A percentile compares a stretch with the other conserved stretches of the same genome.
These are phyloP conservation scores for Pyracantha coccinea DNA, from an alignment of 331 rosid species.

Conservation along the genomic window DNA sequence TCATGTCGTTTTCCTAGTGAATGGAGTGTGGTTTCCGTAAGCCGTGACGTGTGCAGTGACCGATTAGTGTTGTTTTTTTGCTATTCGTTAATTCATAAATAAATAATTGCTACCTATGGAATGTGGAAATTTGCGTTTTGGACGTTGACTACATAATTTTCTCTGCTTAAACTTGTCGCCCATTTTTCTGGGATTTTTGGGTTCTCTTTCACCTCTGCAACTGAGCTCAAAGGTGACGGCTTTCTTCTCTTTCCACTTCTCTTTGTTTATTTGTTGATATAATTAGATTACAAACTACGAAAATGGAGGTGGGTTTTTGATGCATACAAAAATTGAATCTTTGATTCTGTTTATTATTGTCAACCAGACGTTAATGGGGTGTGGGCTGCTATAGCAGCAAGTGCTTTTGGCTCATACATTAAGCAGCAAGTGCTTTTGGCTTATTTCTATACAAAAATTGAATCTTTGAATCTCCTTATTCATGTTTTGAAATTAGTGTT, in stretches of 20 bases:
- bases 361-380: too few relatives aligned
- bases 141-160: background rate
- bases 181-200: background rate
- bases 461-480: too few relatives aligned
- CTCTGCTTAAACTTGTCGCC: background rate
- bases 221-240: background rate
- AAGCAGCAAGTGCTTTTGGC: too few relatives aligned
- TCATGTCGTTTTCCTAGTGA: background rate
- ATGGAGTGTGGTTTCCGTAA: background rate
- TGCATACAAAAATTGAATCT: background rate
- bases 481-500: too few relatives aligned
- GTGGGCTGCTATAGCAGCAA: too few relatives aligned
- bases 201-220: background rate
- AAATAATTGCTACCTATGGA: too few relatives aligned
- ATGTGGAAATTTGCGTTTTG: background rate
- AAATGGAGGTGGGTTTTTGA: too few relatives aligned
- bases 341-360: too few relatives aligned
- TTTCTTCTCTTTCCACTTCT: background rate
- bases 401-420: too few relatives aligned
- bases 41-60: conserved; percentile 10
- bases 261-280: background rate
- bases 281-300: background rate
- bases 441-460: too few relatives aligned
- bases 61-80: background rate
- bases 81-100: too few relatives aligned